Evolutionary conservation across 371 early-diverging fungal genomes (phyloP), one percentile per base, ranked within the genome.

Genomic region (Rhizopus delemar): DNA sequence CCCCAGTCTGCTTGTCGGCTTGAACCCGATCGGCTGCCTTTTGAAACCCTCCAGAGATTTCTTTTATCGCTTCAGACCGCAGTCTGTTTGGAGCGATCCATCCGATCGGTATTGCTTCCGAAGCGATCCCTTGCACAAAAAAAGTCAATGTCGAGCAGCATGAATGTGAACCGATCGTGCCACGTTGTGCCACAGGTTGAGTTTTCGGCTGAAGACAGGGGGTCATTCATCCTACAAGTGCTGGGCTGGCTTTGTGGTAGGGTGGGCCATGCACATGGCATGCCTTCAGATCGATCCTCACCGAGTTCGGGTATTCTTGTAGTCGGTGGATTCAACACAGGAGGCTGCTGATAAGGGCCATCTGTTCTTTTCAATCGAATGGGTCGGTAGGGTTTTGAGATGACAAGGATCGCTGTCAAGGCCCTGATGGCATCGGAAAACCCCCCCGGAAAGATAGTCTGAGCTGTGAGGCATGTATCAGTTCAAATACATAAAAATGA

Each of bases 371-470:
- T 36, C 73, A 63, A 36, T 78, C 77, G 51, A 83, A 75, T 34
- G 59, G 43, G n/a, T 71, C 65, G 35, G 75, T 68, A 5, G 22
- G 22, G 86, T 83, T 53, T 71, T 71, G 62, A 74, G 82, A 60
- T 82, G 86, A 51, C 84, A 85, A 5, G 88, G 86, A 33, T 84
- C 50, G 86, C 72, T 36, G 83, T 75, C 46, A 79, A 82, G 9
- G 88, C 86, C 8, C 82, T 80, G 83, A 88, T 81, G 0, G 86
- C 76, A 52, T 84, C 84, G n/a, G 83, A 76, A 62, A 83, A 88
- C 3, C 83, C 73, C 58, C n/a, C n/a, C n/a, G 22, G 22, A 22
- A 22, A 22, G 22, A 22, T 22, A 22, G 22, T 2, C 22, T 22
- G 22, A 22, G 0, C 22, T 22, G 22, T 22, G 22, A 22, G 22